These are phyloP conservation scores for Melanogaster broomeanus DNA, from an alignment of 768 basidiomycete genomes.

Conservation along the genomic window DNA sequence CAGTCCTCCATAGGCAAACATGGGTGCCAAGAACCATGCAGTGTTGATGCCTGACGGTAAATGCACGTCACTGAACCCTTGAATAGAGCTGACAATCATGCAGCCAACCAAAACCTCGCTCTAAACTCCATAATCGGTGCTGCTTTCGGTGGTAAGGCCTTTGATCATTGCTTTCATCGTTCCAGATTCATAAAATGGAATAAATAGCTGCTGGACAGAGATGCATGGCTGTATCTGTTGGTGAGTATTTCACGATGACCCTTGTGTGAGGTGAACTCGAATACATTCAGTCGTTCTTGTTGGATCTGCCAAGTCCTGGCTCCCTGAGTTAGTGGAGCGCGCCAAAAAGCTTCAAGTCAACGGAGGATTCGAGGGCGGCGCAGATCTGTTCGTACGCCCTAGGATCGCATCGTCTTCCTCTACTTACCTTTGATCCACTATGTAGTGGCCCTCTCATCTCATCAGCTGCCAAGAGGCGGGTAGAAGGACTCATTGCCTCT, in stretches of 20 bases:
- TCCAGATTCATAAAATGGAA: constrained; percentile 21
- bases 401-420: not conserved
- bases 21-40: constrained; percentile 98
- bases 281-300: constrained; percentile 66
- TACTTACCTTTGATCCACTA: not conserved
- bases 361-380: constrained; percentile 86
- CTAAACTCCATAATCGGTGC: constrained; percentile 92
- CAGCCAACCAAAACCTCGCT: constrained; percentile 90
- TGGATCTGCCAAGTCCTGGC: constrained; percentile 76
- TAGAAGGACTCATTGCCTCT: constrained; percentile 72
- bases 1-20: constrained; percentile 49
- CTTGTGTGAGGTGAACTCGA: not conserved
- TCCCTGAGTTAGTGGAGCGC: constrained; percentile 83
- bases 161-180: constrained; percentile 15
- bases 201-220: constrained; percentile 87
- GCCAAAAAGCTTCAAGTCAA: constrained; percentile 78
- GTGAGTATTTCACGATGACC: constrained; percentile 40
- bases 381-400: constrained; percentile 64
- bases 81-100: not conserved
- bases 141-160: constrained; percentile 77
- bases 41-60: constrained; percentile 92
- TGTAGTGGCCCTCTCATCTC: constrained; percentile 79
- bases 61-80: constrained; percentile 14
- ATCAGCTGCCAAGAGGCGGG: constrained; percentile 76
- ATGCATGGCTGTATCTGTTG: constrained; percentile 95